Conservation (phyloP, 208 protist species). For the Acanthamoeba triangularis region DNA sequence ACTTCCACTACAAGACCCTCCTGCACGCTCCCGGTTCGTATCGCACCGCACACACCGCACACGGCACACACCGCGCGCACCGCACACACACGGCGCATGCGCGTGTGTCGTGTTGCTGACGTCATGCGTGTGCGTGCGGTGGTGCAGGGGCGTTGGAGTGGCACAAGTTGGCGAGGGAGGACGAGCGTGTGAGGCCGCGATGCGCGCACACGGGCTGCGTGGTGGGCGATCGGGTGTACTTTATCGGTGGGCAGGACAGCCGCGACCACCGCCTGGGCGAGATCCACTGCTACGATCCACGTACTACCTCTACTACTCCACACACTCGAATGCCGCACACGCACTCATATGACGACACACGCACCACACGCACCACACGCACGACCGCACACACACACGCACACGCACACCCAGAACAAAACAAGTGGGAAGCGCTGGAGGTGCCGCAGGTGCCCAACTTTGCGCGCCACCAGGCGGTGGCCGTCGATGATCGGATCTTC, state of each 20-base stretch:
- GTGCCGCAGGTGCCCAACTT: slow-evolving; percentile 49
- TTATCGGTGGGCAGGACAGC: slow-evolving; percentile 52
- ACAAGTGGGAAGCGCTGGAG: neutral
- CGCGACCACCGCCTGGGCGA: neutral
- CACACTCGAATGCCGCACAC: neutral
- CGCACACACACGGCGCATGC: neutral
- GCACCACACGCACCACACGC: neutral
- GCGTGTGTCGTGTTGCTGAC: neutral
- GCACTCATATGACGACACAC: neutral
- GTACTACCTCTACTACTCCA: no score
- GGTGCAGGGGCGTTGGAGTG: slow-evolving; percentile 25
- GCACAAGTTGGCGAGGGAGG: neutral
- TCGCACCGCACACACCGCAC: neutral
- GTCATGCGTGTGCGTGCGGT: neutral
- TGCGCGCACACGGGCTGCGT: slow-evolving; percentile 67
- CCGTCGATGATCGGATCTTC: slow-evolving; percentile 22
- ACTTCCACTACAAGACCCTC: slow-evolving; percentile 57
- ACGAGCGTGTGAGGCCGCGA: neutral
- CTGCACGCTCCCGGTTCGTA: neutral
- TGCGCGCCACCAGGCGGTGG: slow-evolving; percentile 53
- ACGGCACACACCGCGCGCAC: neutral
- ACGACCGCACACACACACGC: neutral
- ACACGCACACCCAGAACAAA: neutral
- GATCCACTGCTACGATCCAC: slow-evolving; percentile 29
- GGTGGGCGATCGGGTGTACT: slow-evolving; percentile 15